Evolutionary conservation across 2,329 filamentous ascomycete species (phyloP), one percentile per base, ranked within the genome.

Genomic region (Epichloe scottii): DNA sequence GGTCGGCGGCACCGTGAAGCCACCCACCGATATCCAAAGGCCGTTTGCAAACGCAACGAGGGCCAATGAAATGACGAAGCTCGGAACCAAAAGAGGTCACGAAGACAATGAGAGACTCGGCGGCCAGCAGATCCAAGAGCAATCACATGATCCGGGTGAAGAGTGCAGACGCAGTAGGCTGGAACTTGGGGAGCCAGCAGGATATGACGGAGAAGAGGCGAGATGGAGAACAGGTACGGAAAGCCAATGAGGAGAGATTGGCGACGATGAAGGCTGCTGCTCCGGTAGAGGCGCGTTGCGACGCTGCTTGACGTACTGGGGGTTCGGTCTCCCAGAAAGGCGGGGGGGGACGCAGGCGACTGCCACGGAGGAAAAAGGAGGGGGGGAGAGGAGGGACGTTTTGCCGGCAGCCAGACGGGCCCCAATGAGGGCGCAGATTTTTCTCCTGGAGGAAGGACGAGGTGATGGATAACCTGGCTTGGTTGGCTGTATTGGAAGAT

Each of bases 41-140:
- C 88, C 89, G 66, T 95, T 95, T 21, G 86, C 84, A 61, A 94
- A 94, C 0, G 89, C 88, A 0, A 86, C 85, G 2, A 89, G 72
- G 0, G 89, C 88, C 0, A 94, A 78, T 0, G 86, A 74, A 43
- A 91, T 78, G 47, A 94, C 88, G 57, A 94, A 94, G 55, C 82
- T 84, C 0, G 87, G 87, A 56, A 89, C 82, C 1, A 93, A 64
- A 64, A 1, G 77, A 79, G 0, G 82, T 79, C 21, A 93, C 72
- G 30, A 94, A 72, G 3, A 95, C 86, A 23, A 94, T 87, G 0
- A 94, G 78, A 0, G 84, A 85, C 67, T 93, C 88, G 19, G 87
- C 88, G 0, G 88, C 87, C 2, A 94, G 67, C 0, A 94, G 77
- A 61, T 94, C 87, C 15, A 94, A 77, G 71, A 91, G 93, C 3